A percentile compares a stretch with the other conserved stretches of the same genome.
Evolutionary conservation across 2,329 filamentous ascomycete species (phyloP).

Genomic region (Trichoderma koningii): DNA sequence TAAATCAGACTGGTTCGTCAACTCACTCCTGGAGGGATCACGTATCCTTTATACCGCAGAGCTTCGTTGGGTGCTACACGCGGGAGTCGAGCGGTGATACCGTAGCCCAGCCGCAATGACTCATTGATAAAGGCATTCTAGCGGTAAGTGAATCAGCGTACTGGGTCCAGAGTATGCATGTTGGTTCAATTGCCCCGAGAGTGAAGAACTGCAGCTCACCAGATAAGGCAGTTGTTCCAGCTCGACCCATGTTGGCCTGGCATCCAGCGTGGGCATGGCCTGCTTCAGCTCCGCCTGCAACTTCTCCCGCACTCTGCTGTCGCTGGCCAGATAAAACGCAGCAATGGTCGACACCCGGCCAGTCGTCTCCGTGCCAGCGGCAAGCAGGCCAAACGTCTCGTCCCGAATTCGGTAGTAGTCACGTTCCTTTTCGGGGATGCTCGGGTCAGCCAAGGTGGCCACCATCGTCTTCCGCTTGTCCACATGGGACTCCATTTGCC

Average conservation of each 20-base stretch:
- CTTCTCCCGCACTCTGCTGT: slow-evolving; percentile 22
- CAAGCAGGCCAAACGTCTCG: slow-evolving; percentile 29
- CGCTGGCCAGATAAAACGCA: slow-evolving; percentile 26
- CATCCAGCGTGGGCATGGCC: slow-evolving; percentile 21
- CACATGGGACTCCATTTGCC: background rate
- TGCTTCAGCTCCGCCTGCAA: slow-evolving; percentile 27
- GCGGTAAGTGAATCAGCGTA: background rate
- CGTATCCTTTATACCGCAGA: slow-evolving; percentile 38
- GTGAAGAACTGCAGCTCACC: slow-evolving; percentile 12
- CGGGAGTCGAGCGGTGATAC: slow-evolving; percentile 31
- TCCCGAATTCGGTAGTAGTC: slow-evolving; percentile 28
- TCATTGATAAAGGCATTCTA: slow-evolving; percentile 31
- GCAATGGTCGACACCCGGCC: slow-evolving; percentile 25
- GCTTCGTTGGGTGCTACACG: slow-evolving; percentile 36
- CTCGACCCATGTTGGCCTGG: slow-evolving; percentile 22
- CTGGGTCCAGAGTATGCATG: background rate
- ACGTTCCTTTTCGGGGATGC: slow-evolving; percentile 27
- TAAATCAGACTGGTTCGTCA: background rate
- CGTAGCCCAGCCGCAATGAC: slow-evolving; percentile 28
- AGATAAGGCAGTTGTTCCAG: slow-evolving; percentile 29
- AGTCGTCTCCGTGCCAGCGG: slow-evolving; percentile 32
- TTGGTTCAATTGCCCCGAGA: background rate
- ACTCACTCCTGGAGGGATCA: slow-evolving; percentile 39
- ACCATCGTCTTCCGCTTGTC: slow-evolving; percentile 23
- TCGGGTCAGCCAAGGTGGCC: slow-evolving; percentile 21